Evolutionary conservation across 148 eudicot genomes (phyloP).

Genomic region (Chenopodium suecicum): DNA sequence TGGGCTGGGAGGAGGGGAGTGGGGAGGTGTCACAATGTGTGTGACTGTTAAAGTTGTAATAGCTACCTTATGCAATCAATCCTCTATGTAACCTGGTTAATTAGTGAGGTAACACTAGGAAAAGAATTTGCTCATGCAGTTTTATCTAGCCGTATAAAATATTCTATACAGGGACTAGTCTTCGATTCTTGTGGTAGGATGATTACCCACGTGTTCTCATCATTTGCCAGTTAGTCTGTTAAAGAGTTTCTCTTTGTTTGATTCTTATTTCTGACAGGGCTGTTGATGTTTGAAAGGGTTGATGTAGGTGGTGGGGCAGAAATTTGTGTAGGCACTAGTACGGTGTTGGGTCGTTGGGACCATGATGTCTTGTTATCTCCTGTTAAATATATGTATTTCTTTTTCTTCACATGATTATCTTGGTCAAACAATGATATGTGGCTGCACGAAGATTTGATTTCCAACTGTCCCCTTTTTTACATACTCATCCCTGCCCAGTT

Average conservation of each 20-base stretch:
- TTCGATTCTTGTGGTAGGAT: not conserved
- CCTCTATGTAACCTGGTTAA: not conserved
- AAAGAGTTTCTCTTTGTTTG: not conserved
- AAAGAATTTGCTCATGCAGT: not conserved
- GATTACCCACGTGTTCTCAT: not conserved
- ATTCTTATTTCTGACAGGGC: not conserved
- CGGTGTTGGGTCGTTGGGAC: constrained; percentile 5
- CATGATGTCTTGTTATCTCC: not conserved
- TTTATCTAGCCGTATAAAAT: not conserved
- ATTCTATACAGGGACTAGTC: not conserved
- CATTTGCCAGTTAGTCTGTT: not conserved
- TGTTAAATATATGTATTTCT: too few species aligned
- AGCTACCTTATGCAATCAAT: not conserved
- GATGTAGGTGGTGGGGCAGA: not conserved
- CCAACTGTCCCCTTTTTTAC: not conserved
- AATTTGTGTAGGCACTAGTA: not conserved
- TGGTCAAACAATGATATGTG: not conserved
- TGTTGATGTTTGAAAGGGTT: not conserved
- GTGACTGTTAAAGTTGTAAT: not conserved
- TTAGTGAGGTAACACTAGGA: not conserved
- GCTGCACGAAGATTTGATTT: not conserved
- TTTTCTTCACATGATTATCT: not conserved
- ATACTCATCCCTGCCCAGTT: not conserved
- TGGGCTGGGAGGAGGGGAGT: not conserved
- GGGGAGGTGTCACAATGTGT: too few species aligned